Evolutionary conservation across 2,329 filamentous ascomycete species (phyloP), one percentile per base, ranked within the genome.

Genomic region (Pseudogymnoascus pannorum): DNA sequence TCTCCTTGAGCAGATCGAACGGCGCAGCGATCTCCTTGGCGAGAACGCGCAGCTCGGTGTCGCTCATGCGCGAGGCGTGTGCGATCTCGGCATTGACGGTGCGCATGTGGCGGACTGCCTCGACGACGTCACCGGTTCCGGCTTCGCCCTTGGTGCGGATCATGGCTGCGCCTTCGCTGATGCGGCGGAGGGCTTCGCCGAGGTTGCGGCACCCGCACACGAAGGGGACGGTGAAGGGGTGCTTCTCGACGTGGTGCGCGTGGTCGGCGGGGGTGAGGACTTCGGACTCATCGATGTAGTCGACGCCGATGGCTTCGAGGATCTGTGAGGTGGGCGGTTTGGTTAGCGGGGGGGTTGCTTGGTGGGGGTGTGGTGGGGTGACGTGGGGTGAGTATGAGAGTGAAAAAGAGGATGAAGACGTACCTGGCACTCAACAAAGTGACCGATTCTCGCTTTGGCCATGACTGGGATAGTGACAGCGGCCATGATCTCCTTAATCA

Each of bases 111-210:
- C 89, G 87, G 57, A 97, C 93, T 18, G 94, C 94, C 80, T 97
- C 93, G 70, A 97, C 89, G 59, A 99, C 91, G 74, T 99, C 94
- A 65, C 94, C 94, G 0, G 94, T 97, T 65, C 94, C 94, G 36
- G 94, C 94, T 79, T 99, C 94, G 66, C 94, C 94, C 81, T 97
- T 99, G 66, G 94, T 99, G 70, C 94, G 87, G 77, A 99, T 97
- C 93, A 99, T 97, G 71, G 93, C 93, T 8, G 94, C 94, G 66
- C 94, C 94, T 79, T 97, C 94, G 65, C 86, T 84, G 72, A 99
- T 92, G 65, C 94, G 84, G 65, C 94, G 84, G 61, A 99, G 84
- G 14, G 94, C 94, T 80, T 99, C 94, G 64, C 92, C 92, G 11
- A 97, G 81, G 80, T 96, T 92, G 65, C 93, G 84, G 82, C 94